Percentiles rank a stretch among this genome's conserved stretches.
These are phyloP conservation scores for Hemerocallis citrina DNA, from an alignment of 106 monocot species.

Conservation along the genomic window DNA sequence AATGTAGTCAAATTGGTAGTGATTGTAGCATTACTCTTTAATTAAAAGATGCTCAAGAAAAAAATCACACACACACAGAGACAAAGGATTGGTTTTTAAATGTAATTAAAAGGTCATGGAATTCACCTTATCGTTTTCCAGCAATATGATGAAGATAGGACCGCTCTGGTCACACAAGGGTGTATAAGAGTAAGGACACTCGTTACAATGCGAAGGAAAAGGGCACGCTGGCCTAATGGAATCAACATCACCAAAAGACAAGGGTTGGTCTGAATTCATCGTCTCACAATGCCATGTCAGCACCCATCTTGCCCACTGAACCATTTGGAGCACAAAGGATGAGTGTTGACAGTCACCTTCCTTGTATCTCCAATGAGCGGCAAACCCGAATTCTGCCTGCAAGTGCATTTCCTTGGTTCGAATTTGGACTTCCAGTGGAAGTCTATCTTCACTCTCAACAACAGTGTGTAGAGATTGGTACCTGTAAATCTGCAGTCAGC, in stretches of 20 bases:
- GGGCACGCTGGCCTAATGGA: constrained; percentile 29
- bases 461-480: constrained; percentile 88
- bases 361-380: constrained; percentile 94
- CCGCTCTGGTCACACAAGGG: constrained; percentile 34
- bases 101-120: too few relatives aligned
- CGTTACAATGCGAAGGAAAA: constrained; percentile 32
- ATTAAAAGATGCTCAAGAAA: too few relatives aligned
- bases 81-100: too few relatives aligned
- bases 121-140: constrained; percentile 86
- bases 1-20: too few relatives aligned
- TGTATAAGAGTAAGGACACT: constrained; percentile 19
- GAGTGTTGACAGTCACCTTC: constrained; percentile 46
- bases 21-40: too few relatives aligned
- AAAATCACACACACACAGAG: too few relatives aligned
- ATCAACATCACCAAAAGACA: constrained; percentile 18
- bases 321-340: constrained; percentile 73
- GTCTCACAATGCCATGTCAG: constrained; percentile 70
- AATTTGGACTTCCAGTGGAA: constrained; percentile 82
- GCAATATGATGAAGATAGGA: constrained; percentile 56
- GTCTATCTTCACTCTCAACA: constrained; percentile 46
- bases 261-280: constrained; percentile 21
- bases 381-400: constrained; percentile 83
- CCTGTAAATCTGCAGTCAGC: constrained; percentile 23
- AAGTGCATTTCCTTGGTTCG: constrained; percentile 91
- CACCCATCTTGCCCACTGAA: constrained; percentile 84